These are phyloP conservation scores for Cydonia oblonga DNA, from an alignment of 331 rosid genomes.

Conservation along the genomic window DNA sequence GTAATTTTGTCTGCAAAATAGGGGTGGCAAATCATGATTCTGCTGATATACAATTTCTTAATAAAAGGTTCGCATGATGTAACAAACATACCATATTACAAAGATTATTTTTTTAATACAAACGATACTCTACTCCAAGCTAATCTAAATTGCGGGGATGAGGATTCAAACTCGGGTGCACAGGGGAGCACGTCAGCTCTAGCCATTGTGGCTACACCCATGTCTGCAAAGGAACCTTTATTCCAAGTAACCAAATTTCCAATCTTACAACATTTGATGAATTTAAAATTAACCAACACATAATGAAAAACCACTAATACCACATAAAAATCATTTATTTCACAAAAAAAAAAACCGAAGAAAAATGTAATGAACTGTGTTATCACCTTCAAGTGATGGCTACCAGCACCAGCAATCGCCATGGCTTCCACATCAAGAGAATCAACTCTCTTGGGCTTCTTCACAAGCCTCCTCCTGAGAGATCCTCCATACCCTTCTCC, in stretches of 20 bases:
- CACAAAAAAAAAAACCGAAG: neutral
- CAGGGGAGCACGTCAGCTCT: neutral
- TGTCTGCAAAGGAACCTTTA: neutral
- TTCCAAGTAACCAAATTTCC: neutral
- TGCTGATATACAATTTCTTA: neutral
- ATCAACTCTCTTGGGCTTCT: constrained; percentile 77
- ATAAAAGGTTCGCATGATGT: neutral
- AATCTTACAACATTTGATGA: neutral
- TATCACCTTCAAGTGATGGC: constrained; percentile 20
- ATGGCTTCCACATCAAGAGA: constrained; percentile 89
- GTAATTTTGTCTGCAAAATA: neutral
- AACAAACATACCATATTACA: neutral
- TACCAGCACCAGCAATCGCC: constrained; percentile 54
- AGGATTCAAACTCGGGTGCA: too few relatives aligned
- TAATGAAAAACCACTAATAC: neutral
- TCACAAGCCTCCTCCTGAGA: constrained; percentile 62
- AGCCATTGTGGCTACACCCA: neutral
- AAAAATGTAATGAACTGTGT: neutral
- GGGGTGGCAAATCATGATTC: neutral
- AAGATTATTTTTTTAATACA: neutral
- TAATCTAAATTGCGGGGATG: too few relatives aligned
- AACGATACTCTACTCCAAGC: neutral
- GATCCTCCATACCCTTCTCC: constrained; percentile 43
- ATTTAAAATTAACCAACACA: neutral
- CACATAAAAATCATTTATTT: neutral